Percentiles rank a stretch among this genome's conserved stretches.
Evolutionary conservation across 768 basidiomycete genomes (phyloP).

Genomic region (Naganishia onofrii): DNA sequence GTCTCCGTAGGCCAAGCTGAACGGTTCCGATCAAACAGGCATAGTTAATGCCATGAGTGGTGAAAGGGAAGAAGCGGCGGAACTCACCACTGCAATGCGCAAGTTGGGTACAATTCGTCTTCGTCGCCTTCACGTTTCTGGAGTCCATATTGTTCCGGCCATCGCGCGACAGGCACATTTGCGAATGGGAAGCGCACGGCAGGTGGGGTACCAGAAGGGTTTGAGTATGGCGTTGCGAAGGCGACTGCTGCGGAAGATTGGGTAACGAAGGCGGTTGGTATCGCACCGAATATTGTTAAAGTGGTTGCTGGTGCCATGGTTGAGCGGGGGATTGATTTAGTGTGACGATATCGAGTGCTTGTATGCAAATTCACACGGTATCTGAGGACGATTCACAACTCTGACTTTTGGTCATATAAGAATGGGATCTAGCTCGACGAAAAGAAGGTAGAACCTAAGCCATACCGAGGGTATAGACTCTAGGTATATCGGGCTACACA

Average conservation of each 20-base stretch:
- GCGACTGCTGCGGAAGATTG: background rate
- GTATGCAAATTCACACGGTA: background rate
- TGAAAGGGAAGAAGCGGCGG: background rate
- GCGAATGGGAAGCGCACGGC: background rate
- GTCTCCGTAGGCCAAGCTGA: background rate
- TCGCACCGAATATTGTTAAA: background rate
- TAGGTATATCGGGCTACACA: background rate
- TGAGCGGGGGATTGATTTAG: background rate
- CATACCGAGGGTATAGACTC: background rate
- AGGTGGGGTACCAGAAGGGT: background rate
- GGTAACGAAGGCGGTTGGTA: background rate
- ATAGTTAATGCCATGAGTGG: background rate
- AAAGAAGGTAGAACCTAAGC: background rate
- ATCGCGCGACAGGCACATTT: background rate
- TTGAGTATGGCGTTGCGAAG: background rate
- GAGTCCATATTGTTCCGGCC: constrained; percentile 10
- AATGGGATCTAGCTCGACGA: background rate
- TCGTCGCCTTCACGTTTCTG: background rate
- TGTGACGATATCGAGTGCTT: background rate
- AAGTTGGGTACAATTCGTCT: background rate
- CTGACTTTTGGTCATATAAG: background rate
- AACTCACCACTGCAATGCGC: constrained; percentile 3
- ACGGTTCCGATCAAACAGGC: background rate
- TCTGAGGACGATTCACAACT: background rate
- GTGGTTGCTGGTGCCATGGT: background rate